Percentiles rank a stretch among this genome's conserved stretches.
These are phyloP conservation scores for Leptodontidium sp. DNA, from an alignment of 2,329 filamentous ascomycete genomes.

Conservation along the genomic window DNA sequence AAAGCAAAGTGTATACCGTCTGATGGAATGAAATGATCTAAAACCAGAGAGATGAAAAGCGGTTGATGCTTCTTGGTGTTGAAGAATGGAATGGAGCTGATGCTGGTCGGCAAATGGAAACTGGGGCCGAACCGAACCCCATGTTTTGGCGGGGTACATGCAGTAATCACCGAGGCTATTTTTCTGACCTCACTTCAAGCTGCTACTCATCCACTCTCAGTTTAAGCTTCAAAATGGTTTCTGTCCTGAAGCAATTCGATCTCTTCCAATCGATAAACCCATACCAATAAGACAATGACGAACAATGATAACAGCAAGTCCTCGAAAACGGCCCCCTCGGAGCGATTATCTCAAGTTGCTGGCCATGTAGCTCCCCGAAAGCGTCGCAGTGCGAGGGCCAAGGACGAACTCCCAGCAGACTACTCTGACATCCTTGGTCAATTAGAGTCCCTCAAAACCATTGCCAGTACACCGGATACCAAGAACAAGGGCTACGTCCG, in stretches of 20 bases:
- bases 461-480: constrained; percentile 62
- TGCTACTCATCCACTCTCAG: neutral
- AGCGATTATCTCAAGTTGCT: constrained; percentile 45
- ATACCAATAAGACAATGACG: constrained; percentile 25
- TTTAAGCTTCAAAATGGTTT: neutral
- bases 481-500: constrained; percentile 65
- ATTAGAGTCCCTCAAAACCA: constrained; percentile 57
- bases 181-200: constrained; percentile 3
- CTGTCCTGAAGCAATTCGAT: neutral
- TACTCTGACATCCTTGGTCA: constrained; percentile 69
- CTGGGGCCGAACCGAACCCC: constrained; percentile 19
- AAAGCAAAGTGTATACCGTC: neutral
- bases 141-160: constrained; percentile 16
- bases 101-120: neutral
- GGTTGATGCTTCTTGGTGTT: neutral
- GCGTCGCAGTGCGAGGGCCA: constrained; percentile 42
- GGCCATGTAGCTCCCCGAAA: constrained; percentile 44
- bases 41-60: neutral
- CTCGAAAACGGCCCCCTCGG: constrained; percentile 45
- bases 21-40: neutral
- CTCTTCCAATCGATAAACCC: neutral
- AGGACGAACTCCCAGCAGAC: constrained; percentile 61
- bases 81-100: neutral
- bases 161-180: constrained; percentile 21
- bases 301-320: constrained; percentile 21